Conservation (phyloP, 257 asterid species). For the Solanum pinnatisectum region DNA sequence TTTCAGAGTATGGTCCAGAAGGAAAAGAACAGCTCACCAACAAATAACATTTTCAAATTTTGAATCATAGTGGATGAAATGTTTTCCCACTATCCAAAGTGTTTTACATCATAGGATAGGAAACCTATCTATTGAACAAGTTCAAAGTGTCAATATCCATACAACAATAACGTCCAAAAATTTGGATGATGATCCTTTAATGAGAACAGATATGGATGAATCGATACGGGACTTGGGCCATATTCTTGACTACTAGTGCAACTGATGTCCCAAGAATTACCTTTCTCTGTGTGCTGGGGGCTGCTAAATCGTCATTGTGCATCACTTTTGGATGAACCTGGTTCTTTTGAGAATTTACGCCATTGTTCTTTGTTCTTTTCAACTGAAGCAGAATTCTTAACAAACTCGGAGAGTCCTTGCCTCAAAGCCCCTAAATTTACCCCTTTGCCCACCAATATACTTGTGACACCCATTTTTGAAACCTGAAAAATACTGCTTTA, state of each 20-base stretch:
- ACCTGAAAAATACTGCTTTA: slow-evolving; percentile 25
- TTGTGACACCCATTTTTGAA: slow-evolving; percentile 70
- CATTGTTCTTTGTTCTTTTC: slow-evolving; percentile 36
- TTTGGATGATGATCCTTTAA: neutral
- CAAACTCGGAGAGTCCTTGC: slow-evolving; percentile 50
- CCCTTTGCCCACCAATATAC: slow-evolving; percentile 62
- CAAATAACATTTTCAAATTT: neutral
- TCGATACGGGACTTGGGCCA: neutral
- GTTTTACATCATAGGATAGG: neutral
- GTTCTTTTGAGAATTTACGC: slow-evolving; percentile 20
- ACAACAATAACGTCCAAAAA: neutral
- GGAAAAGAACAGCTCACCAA: neutral
- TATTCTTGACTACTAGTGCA: neutral
- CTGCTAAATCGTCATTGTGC: neutral
- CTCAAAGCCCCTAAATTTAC: slow-evolving; percentile 58
- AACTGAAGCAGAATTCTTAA: slow-evolving; percentile 26
- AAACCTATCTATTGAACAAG: neutral
- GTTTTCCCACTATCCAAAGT: neutral
- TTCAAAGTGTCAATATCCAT: neutral
- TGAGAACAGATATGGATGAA: neutral
- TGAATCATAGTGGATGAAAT: neutral
- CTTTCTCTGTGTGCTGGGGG: neutral
- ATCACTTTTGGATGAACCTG: slow-evolving; percentile 18
- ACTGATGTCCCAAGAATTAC: neutral
- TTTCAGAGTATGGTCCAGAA: neutral